Evolutionary conservation across 1,139 yeast genomes (phyloP), one percentile per base, ranked within the genome.

Genomic region (Sugiyamaella castrensis): DNA sequence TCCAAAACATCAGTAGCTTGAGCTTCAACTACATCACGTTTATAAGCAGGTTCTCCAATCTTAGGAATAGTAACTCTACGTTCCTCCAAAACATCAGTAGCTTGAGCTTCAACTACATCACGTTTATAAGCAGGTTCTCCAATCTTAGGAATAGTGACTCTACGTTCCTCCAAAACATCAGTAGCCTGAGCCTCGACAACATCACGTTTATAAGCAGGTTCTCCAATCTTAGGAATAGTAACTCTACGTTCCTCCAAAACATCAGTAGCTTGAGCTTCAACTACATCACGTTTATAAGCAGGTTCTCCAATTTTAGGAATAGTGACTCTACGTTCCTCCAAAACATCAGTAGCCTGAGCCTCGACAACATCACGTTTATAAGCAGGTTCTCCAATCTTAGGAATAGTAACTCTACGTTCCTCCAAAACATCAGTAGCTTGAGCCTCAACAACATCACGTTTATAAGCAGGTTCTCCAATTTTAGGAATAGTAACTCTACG

Each of bases 341-440:
- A 37, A 31, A 43, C 33, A 27, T 32, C 29, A 16, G 42, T 33
- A 27, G 47, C 47, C 24, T 37, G 37, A 37, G 38, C 34, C 13
- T 37, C 54, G 32, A 48, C 49, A 11, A 49, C 40, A 9, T 50
- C 50, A 12, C 56, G 37, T 19, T 40, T 43, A 37, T 45, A 50
- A 34, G 49, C 45, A 19, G 56, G 53, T 45, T 44, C 37, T 11
- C 57, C 57, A 33, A 47, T 34, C 40, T 38, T 47, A 30, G 48
- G 51, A 15, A 36, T 15, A 10, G 13, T 41, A 19, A 42, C 29
- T 4, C 24, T 5, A 4, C 24, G 24, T 5, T 19, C 24, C 27
- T 37, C 29, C 15, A 50, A 48, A n/a, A 32, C 34, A 12, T 29
- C 46, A 15, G 40, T 33, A 11, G 37, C 24, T 8, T 43, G 36